These are phyloP conservation scores for Karstenula rhodostoma DNA, from an alignment of 2,329 filamentous ascomycete genomes.

Conservation along the genomic window DNA sequence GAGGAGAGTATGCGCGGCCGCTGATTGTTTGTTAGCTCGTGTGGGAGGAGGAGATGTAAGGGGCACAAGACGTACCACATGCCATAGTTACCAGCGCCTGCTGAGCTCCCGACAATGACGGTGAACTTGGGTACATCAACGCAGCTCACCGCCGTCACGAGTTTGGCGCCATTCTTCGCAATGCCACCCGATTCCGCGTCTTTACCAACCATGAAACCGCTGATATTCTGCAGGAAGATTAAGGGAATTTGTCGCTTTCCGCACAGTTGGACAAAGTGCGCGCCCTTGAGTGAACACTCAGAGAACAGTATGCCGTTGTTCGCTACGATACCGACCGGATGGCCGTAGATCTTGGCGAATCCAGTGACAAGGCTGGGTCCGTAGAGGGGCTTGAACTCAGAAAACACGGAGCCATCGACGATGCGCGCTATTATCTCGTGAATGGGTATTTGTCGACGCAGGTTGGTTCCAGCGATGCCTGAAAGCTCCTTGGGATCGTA, in stretches of 20 bases:
- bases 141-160: slow-evolving; percentile 93
- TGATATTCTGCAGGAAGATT: slow-evolving; percentile 95
- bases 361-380: slow-evolving; percentile 87
- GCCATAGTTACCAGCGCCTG: slow-evolving; percentile 95
- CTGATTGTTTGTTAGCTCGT: slow-evolving; percentile 48
- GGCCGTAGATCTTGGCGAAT: slow-evolving; percentile 88
- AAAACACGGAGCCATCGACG: slow-evolving; percentile 87
- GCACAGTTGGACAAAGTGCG: slow-evolving; percentile 97
- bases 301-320: slow-evolving; percentile 97
- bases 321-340: slow-evolving; percentile 89
- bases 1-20: slow-evolving; percentile 88
- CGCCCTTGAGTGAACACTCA: slow-evolving; percentile 87
- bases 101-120: slow-evolving; percentile 91
- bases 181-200: slow-evolving; percentile 95
- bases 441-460: slow-evolving; percentile 83
- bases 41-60: slow-evolving; percentile 6
- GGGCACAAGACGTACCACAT: slow-evolving; percentile 76
- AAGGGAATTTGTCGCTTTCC: slow-evolving; percentile 87
- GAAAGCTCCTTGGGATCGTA: slow-evolving; percentile 81
- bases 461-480: slow-evolving; percentile 89
- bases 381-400: slow-evolving; percentile 94
- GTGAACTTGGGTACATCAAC: slow-evolving; percentile 97
- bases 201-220: slow-evolving; percentile 96
- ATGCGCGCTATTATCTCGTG: slow-evolving; percentile 92
- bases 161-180: slow-evolving; percentile 96